Conservation (phyloP, 1,284 basidiomycete genomes). For the Ceratobasidium sp. region DNA sequence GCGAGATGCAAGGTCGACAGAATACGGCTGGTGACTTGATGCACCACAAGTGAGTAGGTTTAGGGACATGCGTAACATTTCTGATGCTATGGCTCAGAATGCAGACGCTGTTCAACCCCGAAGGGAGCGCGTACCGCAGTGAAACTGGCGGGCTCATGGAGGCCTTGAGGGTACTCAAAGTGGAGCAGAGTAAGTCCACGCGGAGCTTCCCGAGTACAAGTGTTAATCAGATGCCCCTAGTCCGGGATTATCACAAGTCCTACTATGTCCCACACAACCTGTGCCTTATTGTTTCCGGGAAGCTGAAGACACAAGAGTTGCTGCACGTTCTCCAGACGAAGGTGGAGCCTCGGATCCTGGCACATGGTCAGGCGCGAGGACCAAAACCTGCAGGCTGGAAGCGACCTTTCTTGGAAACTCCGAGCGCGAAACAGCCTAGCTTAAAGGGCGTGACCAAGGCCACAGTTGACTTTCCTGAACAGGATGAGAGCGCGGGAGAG, state of each 20-base stretch:
- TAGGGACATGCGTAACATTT: background rate
- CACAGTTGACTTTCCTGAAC: constrained; percentile 94
- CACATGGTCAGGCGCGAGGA: constrained; percentile 78
- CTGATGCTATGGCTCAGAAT: constrained; percentile 62
- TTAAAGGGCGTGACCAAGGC: constrained; percentile 71
- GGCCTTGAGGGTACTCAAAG: constrained; percentile 86
- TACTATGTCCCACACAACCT: constrained; percentile 98
- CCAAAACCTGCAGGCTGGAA: constrained; percentile 86
- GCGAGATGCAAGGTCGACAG: constrained; percentile 98
- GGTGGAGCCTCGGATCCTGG: constrained; percentile 84
- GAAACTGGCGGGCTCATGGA: constrained; percentile 98
- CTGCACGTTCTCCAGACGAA: constrained; percentile 78
- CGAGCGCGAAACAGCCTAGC: constrained; percentile 74
- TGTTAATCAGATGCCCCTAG: constrained; percentile 59
- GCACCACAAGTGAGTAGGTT: constrained; percentile 74
- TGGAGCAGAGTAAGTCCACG: constrained; percentile 83
- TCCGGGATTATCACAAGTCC: constrained; percentile 88
- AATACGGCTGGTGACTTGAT: constrained; percentile 93
- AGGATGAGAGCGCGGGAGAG: constrained; percentile 96
- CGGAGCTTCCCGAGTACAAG: constrained; percentile 37
- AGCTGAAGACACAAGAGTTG: constrained; percentile 68
- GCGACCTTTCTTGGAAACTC: constrained; percentile 93
- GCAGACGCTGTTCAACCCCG: constrained; percentile 85
- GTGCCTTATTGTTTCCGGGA: constrained; percentile 85
- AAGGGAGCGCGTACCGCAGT: constrained; percentile 90